phyloP scores from a whole-genome alignment of 176 grass and related monocot genomes.

The Saccharum officinarum region DNA sequence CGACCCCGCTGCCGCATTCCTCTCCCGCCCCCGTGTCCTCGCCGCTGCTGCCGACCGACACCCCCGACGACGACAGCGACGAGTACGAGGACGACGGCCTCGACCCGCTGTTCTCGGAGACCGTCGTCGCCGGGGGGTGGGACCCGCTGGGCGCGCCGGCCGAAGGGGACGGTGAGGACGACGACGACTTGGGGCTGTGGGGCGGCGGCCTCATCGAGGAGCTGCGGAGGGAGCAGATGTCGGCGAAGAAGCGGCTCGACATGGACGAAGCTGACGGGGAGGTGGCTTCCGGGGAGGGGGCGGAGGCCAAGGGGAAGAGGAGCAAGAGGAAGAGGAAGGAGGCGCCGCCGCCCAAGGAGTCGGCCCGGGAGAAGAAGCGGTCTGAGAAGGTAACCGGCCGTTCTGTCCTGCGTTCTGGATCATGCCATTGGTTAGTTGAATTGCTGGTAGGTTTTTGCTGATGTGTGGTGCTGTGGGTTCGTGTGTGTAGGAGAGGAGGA shows the following conservation, averaged over 20 bases:
- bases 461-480: constrained; percentile 16
- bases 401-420: neutral
- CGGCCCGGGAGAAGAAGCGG: constrained; percentile 48
- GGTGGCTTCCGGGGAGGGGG: neutral
- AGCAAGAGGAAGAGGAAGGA: constrained; percentile 68
- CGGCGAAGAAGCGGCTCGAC: constrained; percentile 78
- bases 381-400: constrained; percentile 52
- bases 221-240: constrained; percentile 49
- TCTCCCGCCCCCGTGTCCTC: constrained; percentile 11
- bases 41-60: constrained; percentile 18
- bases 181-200: constrained; percentile 32
- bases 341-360: constrained; percentile 53
- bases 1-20: neutral
- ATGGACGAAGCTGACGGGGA: constrained; percentile 52
- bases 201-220: constrained; percentile 58
- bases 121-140: constrained; percentile 16
- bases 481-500: constrained; percentile 65
- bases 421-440: neutral
- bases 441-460: constrained; percentile 2
- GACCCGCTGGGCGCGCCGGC: constrained; percentile 25
- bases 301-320: constrained; percentile 45
- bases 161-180: constrained; percentile 20
- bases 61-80: constrained; percentile 6
- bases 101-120: constrained; percentile 55
- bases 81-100: constrained; percentile 48